Evolutionary conservation across 306 rosid genomes (phyloP), one percentile per base, ranked within the genome.

Genomic region (Coriaria nepalensis): DNA sequence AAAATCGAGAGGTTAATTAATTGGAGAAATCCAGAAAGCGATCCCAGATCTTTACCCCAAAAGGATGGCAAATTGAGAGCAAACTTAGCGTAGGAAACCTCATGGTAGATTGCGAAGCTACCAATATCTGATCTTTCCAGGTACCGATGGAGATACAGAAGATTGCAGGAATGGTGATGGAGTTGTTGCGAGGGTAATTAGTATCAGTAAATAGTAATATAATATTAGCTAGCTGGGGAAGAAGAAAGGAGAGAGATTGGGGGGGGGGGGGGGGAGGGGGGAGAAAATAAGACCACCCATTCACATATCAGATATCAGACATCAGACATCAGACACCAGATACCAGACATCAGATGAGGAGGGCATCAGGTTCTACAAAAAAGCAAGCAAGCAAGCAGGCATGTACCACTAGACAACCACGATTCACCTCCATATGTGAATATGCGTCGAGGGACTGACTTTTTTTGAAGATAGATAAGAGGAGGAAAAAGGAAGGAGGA

Each of bases 321-420:
- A n/a, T n/a, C n/a, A n/a, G n/a, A n/a, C n/a, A n/a, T n/a, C n/a
- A n/a, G n/a, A n/a, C n/a, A n/a, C n/a, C n/a, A n/a, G n/a, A n/a
- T n/a, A n/a, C n/a, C n/a, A n/a, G n/a, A n/a, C 82, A 71, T 76
- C 73, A 76, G 68, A 61, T 76, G 70, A 76, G 68, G 56, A 52
- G 56, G 75, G 78, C 72, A 76, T 76, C 82, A 61, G 82, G 78
- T 76, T 71, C 82, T 12, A 57, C 45, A 47, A 64, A 49, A 73
- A 68, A 61, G 75, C 29, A 20, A 20, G 29, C 29, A 20, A 20
- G 29, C 29, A 20, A 3, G 29, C 63, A 56, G 52, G 69, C 41
- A 56, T 68, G 68, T 48, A 60, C 69, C 70, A 63, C 37, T 73
- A 56, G 54, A 44, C 59, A 53, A 54, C 74, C 73, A 63, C 63